Evolutionary conservation across 1,284 basidiomycete genomes (phyloP), one percentile per base, ranked within the genome.

Genomic region (Heliocybe sulcata): DNA sequence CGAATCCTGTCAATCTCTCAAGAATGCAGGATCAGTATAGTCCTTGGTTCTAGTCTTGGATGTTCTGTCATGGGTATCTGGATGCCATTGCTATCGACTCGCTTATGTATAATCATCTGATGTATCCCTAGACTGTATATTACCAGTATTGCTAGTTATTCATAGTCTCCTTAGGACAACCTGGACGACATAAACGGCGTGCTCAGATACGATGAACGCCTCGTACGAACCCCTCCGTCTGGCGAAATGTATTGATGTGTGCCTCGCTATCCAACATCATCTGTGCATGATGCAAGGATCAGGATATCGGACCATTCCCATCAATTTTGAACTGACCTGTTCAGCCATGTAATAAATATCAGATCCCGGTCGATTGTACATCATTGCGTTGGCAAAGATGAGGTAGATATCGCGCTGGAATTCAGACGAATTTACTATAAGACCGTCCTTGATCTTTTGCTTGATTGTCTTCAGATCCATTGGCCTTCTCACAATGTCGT

Each of bases 361-460:
- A 22, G 86, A 88, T 3, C 83, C 85, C 1, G 88, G 87, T 45
- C 85, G 77, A 61, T 98, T 98, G 69, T 93, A 98, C 88, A 97
- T 92, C 80, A 94, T 87, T 12, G 94, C 92, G 65, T 98, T 98
- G 33, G 93, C 91, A 69, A 96, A 95, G 87, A 98, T 93, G 56
- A 97, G 75, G 64, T 85, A 88, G 6, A 96, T 83, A 63, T 97
- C 94, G 58, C 92, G 77, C 67, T 94, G 89, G 64, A 90, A 94
- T 67, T 97, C 93, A 38, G 86, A 77, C 1, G 90, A 89, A 58
- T 82, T 92, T 3, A 79, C 73, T 50, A 96, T 91, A 1, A 80
- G 63, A 0, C 93, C 93, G 63, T 94, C 90, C 64, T 89, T 89
- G 60, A 97, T 85, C 58, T 81, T 80, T 16, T 77, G 76, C 66